These are phyloP conservation scores for Suillus brevipes DNA, from an alignment of 768 basidiomycete genomes.

Conservation along the genomic window DNA sequence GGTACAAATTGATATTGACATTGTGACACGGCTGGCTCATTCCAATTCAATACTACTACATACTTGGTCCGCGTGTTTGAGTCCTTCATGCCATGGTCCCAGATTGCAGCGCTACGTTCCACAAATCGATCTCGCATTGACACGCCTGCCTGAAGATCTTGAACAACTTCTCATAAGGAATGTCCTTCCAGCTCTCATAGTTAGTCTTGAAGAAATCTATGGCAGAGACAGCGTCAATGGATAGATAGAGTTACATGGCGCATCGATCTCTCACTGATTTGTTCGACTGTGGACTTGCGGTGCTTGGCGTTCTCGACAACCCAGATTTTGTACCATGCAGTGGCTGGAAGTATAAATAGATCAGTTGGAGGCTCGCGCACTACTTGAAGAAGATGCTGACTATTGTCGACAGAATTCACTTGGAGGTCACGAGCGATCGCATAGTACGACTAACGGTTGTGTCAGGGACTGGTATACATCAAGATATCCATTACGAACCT, in stretches of 20 bases:
- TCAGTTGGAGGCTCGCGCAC: neutral
- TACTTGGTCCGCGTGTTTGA: neutral
- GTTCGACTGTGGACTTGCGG: neutral
- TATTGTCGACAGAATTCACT: neutral
- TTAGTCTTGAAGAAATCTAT: slow-evolving; percentile 4
- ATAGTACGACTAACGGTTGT: neutral
- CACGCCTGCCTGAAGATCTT: neutral
- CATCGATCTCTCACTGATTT: neutral
- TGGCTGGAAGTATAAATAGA: neutral
- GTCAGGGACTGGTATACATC: neutral
- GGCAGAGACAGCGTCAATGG: neutral
- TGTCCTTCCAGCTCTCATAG: neutral
- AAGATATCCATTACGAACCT: slow-evolving; percentile 1
- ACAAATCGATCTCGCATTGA: slow-evolving; percentile 6
- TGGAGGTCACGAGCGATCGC: neutral
- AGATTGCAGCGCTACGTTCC: neutral
- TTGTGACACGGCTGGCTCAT: neutral
- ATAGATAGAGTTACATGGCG: neutral
- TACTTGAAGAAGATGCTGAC: neutral
- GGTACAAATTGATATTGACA: neutral
- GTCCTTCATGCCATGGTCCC: neutral
- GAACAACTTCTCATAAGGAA: neutral
- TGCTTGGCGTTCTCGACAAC: slow-evolving; percentile 1
- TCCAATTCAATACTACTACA: neutral
- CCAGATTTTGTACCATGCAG: slow-evolving; percentile 2